Evolutionary conservation across 306 rosid species (phyloP), one percentile per base, ranked within the genome.

Genomic region (Corylus avellana): DNA sequence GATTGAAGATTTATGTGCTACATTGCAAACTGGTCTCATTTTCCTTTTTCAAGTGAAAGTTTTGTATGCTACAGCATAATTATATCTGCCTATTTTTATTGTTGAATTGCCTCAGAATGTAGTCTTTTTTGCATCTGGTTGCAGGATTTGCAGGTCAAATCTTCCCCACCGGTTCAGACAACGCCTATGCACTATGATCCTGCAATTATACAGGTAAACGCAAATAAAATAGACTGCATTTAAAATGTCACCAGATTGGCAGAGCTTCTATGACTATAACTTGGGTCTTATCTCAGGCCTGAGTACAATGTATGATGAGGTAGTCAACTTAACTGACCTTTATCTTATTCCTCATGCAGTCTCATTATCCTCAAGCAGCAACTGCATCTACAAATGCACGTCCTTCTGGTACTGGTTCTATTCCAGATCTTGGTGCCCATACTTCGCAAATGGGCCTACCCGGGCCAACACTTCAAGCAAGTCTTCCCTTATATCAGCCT

Each of bases 91-190:
- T 67, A 42, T 18, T 42, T 18, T 18, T 39, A 44, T 17, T 18
- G 72, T 8, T 68, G 27, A 42, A 68, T 39, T 39, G 51, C 14
- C 50, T 68, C 29, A 5, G 46, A 42, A 42, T 67, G 50, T 5
- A 42, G 44, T 39, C 72, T 42, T 67, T 67, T 39, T 51, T 67
- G 29, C 29, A 67, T 68, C 50, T n/a, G 51, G 50, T 42, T 68
- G n/a, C 82, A 79, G 82, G 77, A 79, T 79, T 61, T 79, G 68
- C 77, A 73, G 50, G 82, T 79, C 46, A 59, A 78, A 70, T 70
- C 76, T 42, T 78, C 76, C 75, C 77, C 77, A 17, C 67, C 82
- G 16, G 77, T 62, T 61, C 82, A 59, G 64, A 54, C 78, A 5
- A 46, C 77, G 7, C 72, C 82, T 29, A 63, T 72, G 16, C 66